Evolutionary conservation across 139 green algal genomes (phyloP).

Genomic region (Microglena sp.): DNA sequence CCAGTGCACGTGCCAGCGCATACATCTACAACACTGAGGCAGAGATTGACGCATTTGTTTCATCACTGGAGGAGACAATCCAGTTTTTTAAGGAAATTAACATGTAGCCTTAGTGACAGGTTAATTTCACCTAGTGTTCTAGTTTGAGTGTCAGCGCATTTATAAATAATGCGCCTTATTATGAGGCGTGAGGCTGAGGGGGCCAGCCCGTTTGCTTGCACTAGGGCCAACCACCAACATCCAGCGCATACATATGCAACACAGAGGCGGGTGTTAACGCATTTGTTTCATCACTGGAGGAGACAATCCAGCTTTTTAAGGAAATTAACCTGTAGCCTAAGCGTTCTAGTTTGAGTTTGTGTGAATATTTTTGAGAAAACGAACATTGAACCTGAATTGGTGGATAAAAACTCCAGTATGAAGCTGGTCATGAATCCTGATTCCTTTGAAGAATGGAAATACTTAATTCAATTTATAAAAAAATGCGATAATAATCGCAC

Average conservation of each 20-base stretch:
- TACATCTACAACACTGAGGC: conserved; percentile 94
- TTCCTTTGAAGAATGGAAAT: too few species aligned
- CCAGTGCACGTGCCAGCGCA: conserved; percentile 68
- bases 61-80: conserved; percentile 70
- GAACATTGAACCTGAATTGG: too few species aligned
- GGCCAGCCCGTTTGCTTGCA: too few species aligned
- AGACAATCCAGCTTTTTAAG: conserved; percentile 83
- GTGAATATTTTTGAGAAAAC: neutral
- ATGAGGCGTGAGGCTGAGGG: too few species aligned
- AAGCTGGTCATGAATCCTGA: too few species aligned
- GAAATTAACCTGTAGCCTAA: conserved; percentile 4
- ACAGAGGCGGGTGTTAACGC: conserved; percentile 77
- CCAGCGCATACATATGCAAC: conserved; percentile 94
- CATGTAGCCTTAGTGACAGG: neutral
- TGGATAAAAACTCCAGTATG: too few species aligned
- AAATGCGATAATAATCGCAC: too few species aligned
- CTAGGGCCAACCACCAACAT: neutral
- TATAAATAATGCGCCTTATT: too few species aligned
- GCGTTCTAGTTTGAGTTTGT: neutral
- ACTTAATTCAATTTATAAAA: too few species aligned
- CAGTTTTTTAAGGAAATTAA: conserved; percentile 68
- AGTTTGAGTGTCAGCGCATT: neutral
- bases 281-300: conserved; percentile 73
- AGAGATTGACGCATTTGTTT: conserved; percentile 87
- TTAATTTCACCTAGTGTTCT: neutral